phyloP scores from a whole-genome alignment of 169 alveolate genomes.

The Plasmodium knowlesi region DNA sequence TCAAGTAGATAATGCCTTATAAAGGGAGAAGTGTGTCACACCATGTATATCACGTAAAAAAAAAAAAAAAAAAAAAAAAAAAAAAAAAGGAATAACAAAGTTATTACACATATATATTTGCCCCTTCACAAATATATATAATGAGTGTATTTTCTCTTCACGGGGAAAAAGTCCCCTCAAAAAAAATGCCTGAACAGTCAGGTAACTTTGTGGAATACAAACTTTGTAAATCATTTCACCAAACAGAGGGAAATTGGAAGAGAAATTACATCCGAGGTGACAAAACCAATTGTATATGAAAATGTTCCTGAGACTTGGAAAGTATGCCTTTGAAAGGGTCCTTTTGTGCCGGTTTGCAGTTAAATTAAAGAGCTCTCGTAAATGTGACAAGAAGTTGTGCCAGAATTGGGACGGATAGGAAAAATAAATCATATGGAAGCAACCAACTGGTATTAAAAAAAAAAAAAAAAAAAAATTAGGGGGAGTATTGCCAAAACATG shows the following conservation, averaged over 20 bases:
- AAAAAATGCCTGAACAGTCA: constrained; percentile 7
- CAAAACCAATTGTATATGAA: not conserved
- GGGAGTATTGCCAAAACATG: not conserved
- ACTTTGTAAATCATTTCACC: not conserved
- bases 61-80: not conserved
- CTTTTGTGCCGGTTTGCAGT: not conserved
- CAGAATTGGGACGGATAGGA: not conserved
- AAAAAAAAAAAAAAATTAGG: not conserved
- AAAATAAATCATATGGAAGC: not conserved
- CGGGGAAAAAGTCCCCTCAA: not conserved
- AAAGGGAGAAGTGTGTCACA: not conserved
- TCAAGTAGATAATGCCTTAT: not conserved
- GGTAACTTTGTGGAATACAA: not conserved
- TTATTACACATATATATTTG: not conserved
- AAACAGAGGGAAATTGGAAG: not conserved
- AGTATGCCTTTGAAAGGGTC: not conserved
- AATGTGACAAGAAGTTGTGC: not conserved
- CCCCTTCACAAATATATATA: not conserved
- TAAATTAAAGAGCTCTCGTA: not conserved
- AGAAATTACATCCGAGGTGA: not conserved
- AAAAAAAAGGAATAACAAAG: not conserved
- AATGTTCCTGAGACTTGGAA: not conserved
- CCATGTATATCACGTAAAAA: not conserved
- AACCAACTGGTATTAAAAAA: not conserved
- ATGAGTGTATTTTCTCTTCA: not conserved